Evolutionary conservation across 352 stramenopile genomes (phyloP).

Genomic region (Phytophthora hybrid): DNA sequence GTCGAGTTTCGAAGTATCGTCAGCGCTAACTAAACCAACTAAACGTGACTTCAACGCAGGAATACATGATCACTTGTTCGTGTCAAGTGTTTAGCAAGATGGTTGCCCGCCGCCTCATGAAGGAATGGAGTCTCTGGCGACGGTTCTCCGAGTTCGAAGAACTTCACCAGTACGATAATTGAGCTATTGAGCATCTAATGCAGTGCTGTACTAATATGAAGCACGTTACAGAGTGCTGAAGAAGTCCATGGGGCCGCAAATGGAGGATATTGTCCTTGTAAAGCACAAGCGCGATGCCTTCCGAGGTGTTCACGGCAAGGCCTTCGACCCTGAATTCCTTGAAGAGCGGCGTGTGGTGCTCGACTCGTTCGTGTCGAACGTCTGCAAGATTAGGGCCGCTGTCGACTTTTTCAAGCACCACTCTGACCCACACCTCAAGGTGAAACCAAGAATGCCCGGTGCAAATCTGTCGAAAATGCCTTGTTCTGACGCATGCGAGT

Average conservation of each 20-base stretch:
- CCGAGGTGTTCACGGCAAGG: conserved; percentile 54
- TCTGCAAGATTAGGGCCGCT: conserved; percentile 49
- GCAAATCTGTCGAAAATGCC: background rate
- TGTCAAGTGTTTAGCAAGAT: conserved; percentile 66
- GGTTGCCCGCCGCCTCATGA: conserved; percentile 52
- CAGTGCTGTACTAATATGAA: background rate
- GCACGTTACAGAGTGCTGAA: conserved; percentile 46
- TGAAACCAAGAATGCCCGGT: background rate
- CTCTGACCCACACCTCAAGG: conserved; percentile 55
- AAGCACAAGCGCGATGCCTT: conserved; percentile 66
- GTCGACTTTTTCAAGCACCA: conserved; percentile 75
- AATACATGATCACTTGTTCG: conserved; percentile 73
- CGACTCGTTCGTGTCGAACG: conserved; percentile 57
- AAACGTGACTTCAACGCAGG: conserved; percentile 30
- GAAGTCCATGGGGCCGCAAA: conserved; percentile 50
- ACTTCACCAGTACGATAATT: conserved; percentile 51
- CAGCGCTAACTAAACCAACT: too few species aligned
- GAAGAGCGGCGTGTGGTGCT: conserved; percentile 61
- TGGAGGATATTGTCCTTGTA: conserved; percentile 58
- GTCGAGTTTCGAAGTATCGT: background rate
- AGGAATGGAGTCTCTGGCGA: conserved; percentile 73
- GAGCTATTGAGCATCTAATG: background rate
- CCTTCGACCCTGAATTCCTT: conserved; percentile 67
- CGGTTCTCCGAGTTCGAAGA: conserved; percentile 74
- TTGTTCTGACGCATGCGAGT: background rate